Conservation (phyloP, 331 rosid species). For the Rhamnella rubrinervis region DNA sequence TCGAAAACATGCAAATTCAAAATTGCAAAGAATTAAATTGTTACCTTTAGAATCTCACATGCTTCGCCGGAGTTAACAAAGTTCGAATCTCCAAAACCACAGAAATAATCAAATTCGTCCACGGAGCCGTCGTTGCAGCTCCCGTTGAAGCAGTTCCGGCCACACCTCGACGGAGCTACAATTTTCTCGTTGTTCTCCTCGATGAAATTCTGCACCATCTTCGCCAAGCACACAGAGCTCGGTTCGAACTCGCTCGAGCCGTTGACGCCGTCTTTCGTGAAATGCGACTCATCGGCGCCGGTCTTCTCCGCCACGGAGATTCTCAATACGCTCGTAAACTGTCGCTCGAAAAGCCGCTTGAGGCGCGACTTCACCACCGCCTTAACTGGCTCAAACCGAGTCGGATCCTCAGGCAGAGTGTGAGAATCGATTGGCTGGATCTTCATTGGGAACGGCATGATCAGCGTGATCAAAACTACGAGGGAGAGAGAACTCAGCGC, state of each 20-base stretch:
- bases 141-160: conserved; percentile 61
- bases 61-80: conserved; percentile 44
- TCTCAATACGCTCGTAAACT: conserved; percentile 56
- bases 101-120: conserved; percentile 42
- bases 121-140: conserved; percentile 56
- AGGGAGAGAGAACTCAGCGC: not conserved
- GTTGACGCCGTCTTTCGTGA: conserved; percentile 34
- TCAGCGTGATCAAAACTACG: conserved; percentile 13
- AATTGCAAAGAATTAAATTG: not conserved
- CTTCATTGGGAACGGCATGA: conserved; percentile 68
- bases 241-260: conserved; percentile 60
- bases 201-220: conserved; percentile 83
- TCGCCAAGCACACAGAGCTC: conserved; percentile 67
- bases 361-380: conserved; percentile 66
- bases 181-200: conserved; percentile 71
- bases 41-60: conserved; percentile 74
- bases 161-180: conserved; percentile 34
- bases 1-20: not conserved
- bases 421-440: conserved; percentile 76
- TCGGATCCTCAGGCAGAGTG: conserved; percentile 32
- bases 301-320: conserved; percentile 42
- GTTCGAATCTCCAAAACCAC: conserved; percentile 41
- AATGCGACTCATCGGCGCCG: conserved; percentile 38
- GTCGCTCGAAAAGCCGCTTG: conserved; percentile 76
- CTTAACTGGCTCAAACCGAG: conserved; percentile 49